Base-by-base conservation (phyloP, 306 rosid genomes). In the Casuarina glauca region DNA sequence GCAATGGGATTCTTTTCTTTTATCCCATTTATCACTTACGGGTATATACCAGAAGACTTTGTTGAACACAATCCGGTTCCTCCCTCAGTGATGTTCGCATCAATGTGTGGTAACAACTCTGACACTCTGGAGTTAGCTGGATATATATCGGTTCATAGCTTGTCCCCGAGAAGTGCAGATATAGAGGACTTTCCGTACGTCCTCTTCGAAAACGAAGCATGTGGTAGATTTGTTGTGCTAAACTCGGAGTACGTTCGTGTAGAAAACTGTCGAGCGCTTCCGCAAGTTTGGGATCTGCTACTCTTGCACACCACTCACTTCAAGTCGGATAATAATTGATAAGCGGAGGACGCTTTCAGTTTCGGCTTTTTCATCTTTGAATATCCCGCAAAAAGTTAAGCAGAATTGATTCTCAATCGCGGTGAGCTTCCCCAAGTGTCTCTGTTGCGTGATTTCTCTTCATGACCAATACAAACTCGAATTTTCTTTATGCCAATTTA, bases 381-480 rank as follows among this genome's bases (percentile, higher is more conserved):
- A 74, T 54, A 55, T 45, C 54, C 75, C 13, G 5, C 53, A 20
- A 6, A 46, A 64, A 63, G 12, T 15, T 5, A 7, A 36, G 41
- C 39, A 54, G 64, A 15, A 55, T 61, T 32, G 52, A 80, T 68
- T 80, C 79, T 45, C 7, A 54, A 42, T 55, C 10, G 20, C 39
- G 5, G 8, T 4, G 73, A 50, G 58, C 15, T 72, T 41, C 9
- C 7, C 20, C 16, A 49, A 9, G 10, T 76, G 66, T 76, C 73
- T 62, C 15, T 26, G n/a, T 36, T 35, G 42, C 69, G 13, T 3
- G 4, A n/a, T 60, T 45, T 32, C 7, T 55, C 55, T 5, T 39
- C 1, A 2, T 57, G 17, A 51, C 16, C 17, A 51, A 5, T 51
- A 2, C 39, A 57, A 4, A 67, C 52, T 17, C 6, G 19, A 63